Base-by-base conservation (phyloP, 1,284 basidiomycete species). In the Ceratobasidium papillatum region DNA sequence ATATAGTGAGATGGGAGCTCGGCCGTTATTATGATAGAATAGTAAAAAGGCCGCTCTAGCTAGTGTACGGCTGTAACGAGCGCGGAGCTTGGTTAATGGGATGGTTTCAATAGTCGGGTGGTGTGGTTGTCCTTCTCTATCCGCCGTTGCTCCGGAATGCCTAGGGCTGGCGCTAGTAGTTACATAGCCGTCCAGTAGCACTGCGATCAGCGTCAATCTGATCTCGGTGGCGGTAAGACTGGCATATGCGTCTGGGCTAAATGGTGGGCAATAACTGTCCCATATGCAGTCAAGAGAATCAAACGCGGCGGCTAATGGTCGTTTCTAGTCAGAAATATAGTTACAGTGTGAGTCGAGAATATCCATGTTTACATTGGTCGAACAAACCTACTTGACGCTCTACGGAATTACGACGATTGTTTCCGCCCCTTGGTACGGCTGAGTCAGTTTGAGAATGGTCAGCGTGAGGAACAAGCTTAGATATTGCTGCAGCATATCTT, bases 231-330 rank as follows among this genome's bases (percentile, higher is more conserved):
- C 36, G 12, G 41, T 58, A 11, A 69, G 36, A n/a, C 11, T 19
- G 7, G 65, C 65, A 27, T 69, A 69, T 30, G 65, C 32, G 30
- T 58, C 52, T 1, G 65, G 22, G 5, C 32, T 56, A 30, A 69
- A 58, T 1, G 25, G 2, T 1, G 65, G 51, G 19, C 34, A 69
- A 14, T 54, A 25, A 22, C 58, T 51, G 11, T 19, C 17, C 65
- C 49, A 56, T 12, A 69, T 43, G 7, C 1, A 36, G 7, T 56
- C 65, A 11, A 66, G 34, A 7, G 64, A 3, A 8, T 36, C 32
- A 30, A 66, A 52, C 22, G 51, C 51, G 19, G 14, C 3, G 22
- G 9, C 51, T 22, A 25, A 11, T n/a, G 22, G 59, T 11, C 22
- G 36, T 41, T 30, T n/a, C 52, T 54, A 54, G n/a, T n/a, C n/a